Percentiles rank a stretch among this genome's conserved stretches.
Conservation (phyloP, 805 yeast genomes). For the Yarrowia sp. region DNA sequence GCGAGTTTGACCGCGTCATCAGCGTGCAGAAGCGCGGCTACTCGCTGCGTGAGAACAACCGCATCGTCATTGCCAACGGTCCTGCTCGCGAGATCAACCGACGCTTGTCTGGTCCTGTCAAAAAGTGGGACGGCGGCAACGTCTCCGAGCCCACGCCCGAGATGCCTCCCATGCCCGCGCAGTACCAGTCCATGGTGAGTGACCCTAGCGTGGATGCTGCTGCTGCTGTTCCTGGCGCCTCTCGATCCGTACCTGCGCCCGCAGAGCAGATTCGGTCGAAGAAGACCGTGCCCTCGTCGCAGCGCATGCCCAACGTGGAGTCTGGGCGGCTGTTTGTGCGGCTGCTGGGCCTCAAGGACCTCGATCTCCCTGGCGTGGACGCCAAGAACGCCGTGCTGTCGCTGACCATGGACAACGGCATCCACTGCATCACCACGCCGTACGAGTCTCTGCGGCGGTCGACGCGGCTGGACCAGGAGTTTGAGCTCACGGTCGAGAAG, state of each 20-base stretch:
- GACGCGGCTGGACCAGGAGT: conserved; percentile 61
- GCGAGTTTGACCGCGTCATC: conserved; percentile 33
- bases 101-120: conserved; percentile 15
- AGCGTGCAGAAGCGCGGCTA: conserved; percentile 34
- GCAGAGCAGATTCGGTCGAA: neutral
- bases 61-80: conserved; percentile 32
- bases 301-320: conserved; percentile 26
- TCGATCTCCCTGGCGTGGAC: conserved; percentile 46
- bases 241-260: neutral
- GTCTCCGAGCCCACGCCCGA: conserved; percentile 3
- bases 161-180: conserved; percentile 13
- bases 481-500: conserved; percentile 66
- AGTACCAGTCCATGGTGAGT: conserved; percentile 7
- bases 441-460: conserved; percentile 38
- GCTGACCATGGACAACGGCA: conserved; percentile 67
- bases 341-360: conserved; percentile 34
- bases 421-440: conserved; percentile 69
- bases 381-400: conserved; percentile 49
- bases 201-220: neutral
- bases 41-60: conserved; percentile 31
- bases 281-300: conserved; percentile 18
- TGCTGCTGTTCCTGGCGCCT: neutral
- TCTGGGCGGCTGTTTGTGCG: conserved; percentile 35
- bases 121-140: conserved; percentile 3
- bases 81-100: conserved; percentile 5